These are phyloP conservation scores for Evernia prunastri DNA, from an alignment of 495 filamentous ascomycete species.

Conservation along the genomic window DNA sequence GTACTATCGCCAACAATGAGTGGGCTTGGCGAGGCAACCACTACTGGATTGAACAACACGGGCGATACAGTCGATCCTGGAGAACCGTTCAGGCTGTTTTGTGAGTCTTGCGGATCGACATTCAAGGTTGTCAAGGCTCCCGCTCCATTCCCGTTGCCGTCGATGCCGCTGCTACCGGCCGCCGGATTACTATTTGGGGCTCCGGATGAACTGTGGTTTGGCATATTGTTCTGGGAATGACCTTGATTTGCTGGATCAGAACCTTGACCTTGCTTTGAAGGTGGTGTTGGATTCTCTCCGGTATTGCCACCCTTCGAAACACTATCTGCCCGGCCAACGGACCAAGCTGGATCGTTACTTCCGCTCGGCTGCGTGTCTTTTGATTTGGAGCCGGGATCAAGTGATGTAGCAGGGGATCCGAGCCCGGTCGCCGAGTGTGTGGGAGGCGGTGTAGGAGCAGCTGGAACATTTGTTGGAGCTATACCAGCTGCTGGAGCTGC, in stretches of 20 bases:
- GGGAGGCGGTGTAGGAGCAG: neutral
- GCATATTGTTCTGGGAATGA: neutral
- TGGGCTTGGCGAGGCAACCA: neutral
- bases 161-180: neutral
- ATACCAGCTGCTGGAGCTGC: slow-evolving; percentile 3
- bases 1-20: neutral
- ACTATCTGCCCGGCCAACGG: neutral
- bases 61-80: neutral
- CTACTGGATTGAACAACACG: neutral
- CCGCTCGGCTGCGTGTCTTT: neutral
- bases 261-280: neutral
- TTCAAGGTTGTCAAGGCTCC: neutral
- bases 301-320: neutral
- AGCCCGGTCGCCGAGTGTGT: neutral
- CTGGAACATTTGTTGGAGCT: neutral
- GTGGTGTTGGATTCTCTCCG: neutral
- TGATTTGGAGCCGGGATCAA: neutral
- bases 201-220: neutral
- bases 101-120: neutral
- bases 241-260: neutral
- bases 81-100: neutral
- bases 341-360: neutral
- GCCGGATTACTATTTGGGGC: neutral
- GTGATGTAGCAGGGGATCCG: neutral
- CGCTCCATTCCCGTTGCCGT: neutral